These are phyloP conservation scores for Yarrowia osloensis DNA, from an alignment of 805 yeast genomes.

Conservation along the genomic window DNA sequence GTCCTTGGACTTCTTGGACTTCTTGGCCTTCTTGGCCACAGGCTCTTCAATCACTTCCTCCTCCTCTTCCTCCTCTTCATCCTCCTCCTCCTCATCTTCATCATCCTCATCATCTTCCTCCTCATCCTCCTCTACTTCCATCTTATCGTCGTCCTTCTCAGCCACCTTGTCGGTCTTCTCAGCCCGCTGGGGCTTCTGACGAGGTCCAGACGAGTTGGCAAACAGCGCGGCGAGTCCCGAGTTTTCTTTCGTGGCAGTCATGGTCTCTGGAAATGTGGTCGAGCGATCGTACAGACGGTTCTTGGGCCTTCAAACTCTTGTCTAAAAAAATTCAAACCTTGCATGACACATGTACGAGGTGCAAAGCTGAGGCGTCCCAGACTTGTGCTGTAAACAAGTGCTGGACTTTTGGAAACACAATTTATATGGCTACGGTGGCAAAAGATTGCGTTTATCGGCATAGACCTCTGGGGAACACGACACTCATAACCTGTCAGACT, in stretches of 20 bases:
- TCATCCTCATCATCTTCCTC: neutral
- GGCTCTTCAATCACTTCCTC: slow-evolving; percentile 30
- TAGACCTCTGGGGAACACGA: too few relatives aligned
- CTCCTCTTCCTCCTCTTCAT: slow-evolving; percentile 1
- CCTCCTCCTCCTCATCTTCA: slow-evolving; percentile 31
- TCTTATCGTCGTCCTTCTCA: neutral
- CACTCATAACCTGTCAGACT: too few relatives aligned
- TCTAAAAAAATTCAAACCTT: slow-evolving; percentile 24
- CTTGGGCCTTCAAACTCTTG: slow-evolving; percentile 1
- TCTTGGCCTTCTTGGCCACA: slow-evolving; percentile 38
- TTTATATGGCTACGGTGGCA: too few relatives aligned
- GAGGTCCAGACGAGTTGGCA: slow-evolving; percentile 23
- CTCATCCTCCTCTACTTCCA: neutral
- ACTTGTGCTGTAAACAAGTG: too few relatives aligned
- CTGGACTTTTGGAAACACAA: too few relatives aligned
- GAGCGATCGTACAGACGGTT: too few relatives aligned
- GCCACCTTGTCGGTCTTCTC: neutral
- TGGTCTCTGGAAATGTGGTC: neutral
- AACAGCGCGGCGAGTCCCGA: slow-evolving; percentile 22
- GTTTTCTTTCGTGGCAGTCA: slow-evolving; percentile 18
- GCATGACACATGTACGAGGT: neutral
- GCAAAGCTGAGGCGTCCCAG: too few relatives aligned
- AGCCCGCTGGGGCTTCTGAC: slow-evolving; percentile 9
- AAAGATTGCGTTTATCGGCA: too few relatives aligned
- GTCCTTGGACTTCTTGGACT: slow-evolving; percentile 38